Conservation (phyloP, 768 basidiomycete genomes). For the Tylopilus sp. region DNA sequence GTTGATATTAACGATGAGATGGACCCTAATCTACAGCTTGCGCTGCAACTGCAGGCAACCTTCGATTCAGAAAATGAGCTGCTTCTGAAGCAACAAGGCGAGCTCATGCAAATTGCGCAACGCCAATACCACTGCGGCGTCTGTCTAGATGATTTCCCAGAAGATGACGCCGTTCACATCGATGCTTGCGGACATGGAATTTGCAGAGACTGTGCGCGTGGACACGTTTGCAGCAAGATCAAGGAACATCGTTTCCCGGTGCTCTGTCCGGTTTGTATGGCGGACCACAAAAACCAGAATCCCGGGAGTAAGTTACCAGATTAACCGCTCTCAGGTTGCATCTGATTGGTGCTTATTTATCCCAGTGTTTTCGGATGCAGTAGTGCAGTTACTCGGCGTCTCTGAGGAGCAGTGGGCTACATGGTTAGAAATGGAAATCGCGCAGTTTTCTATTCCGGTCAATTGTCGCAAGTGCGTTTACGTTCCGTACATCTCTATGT, state of each 20-base stretch:
- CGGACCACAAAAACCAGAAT: constrained; percentile 28
- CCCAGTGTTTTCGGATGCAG: constrained; percentile 35
- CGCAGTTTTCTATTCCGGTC: constrained; percentile 38
- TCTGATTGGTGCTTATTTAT: not conserved
- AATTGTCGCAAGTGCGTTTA: constrained; percentile 47
- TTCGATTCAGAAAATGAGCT: constrained; percentile 41
- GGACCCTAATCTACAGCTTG: constrained; percentile 20
- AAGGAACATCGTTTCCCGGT: constrained; percentile 56
- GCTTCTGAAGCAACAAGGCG: constrained; percentile 31
- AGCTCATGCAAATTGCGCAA: constrained; percentile 31
- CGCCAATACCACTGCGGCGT: constrained; percentile 49
- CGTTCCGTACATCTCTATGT: not conserved
- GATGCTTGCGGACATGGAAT: constrained; percentile 47
- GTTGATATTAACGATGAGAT: not conserved
- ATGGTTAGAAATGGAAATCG: constrained; percentile 47
- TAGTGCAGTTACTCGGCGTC: constrained; percentile 44
- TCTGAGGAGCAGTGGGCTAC: constrained; percentile 39
- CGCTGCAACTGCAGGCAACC: constrained; percentile 33
- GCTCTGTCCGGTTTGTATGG: constrained; percentile 53
- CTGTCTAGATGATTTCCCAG: constrained; percentile 49
- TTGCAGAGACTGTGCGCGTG: constrained; percentile 50
- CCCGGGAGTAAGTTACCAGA: constrained; percentile 27
- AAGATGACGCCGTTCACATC: constrained; percentile 41
- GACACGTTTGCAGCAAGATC: constrained; percentile 45
- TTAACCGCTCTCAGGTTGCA: not conserved